Base-by-base conservation (phyloP, 257 asterid species). In the Pogostemon cablin region DNA sequence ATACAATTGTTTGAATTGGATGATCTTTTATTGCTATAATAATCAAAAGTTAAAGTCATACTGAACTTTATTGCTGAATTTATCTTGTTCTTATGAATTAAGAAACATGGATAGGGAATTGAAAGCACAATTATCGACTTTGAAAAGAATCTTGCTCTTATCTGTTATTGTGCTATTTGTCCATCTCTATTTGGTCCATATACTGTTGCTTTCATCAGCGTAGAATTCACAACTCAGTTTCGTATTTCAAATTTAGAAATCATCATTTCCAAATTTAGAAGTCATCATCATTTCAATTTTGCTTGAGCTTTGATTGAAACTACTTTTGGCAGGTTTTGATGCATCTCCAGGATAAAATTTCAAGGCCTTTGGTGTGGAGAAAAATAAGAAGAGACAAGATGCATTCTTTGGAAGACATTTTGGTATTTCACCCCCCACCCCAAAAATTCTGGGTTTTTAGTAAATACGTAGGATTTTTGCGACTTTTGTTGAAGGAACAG, bases 311-410 rank as follows among this genome's bases (percentile, higher is more conserved):
- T 15, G 17, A 56, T 9, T 42, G 42, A 43, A 57, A 54, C 17
- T 43, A 2, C 2, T 47, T 40, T 54, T 56, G 65, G 47, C 74
- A 69, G 66, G 74, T 69, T 69, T n/a, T 25, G 34, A 25, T 42
- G 25, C 37, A 25, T 6, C 57, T 15, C 12, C 8, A 49, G 61
- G 72, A 38, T n/a, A 52, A 37, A 3, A n/a, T 49, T 37, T 35
- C 25, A 59, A 59, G 53, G 68, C 66, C 42, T 42, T 25, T 42
- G 47, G 66, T 6, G 12, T 7, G 7, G 10, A 25, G 35, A 57
- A 55, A 58, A 43, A 1, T 25, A 25, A 25, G 6, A 5, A 9
- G 35, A 68, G 56, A 41, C 38, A 40, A 15, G 37, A 6, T 7
- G 5, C 8, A 12, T 60, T 55, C 11, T 56, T 57, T 42, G 55